These are phyloP conservation scores for Globisporangium megalacanthum DNA, from an alignment of 352 stramenopile genomes.

Conservation along the genomic window DNA sequence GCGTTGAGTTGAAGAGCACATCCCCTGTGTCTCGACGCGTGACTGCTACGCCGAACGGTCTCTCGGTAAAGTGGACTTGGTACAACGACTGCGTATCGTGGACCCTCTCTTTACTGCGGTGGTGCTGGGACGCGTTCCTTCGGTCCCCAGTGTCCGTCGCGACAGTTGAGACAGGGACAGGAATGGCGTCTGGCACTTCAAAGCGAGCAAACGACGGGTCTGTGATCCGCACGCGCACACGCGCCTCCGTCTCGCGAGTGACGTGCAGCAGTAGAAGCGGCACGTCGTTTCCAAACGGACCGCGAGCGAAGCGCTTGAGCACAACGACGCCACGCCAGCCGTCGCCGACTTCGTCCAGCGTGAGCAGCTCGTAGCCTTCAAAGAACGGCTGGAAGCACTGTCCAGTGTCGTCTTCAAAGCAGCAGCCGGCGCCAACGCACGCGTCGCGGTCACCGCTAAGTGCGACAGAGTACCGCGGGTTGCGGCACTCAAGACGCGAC, in stretches of 20 bases:
- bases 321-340: conserved; percentile 58
- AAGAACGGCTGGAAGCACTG: conserved; percentile 66
- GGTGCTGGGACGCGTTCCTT: not conserved
- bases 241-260: conserved; percentile 33
- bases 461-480: conserved; percentile 49
- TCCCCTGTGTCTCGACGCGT: conserved; percentile 46
- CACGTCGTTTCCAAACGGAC: conserved; percentile 79
- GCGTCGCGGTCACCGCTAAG: conserved; percentile 18
- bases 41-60: conserved; percentile 70
- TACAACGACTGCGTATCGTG: conserved; percentile 17
- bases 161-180: not conserved
- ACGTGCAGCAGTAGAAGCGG: conserved; percentile 59
- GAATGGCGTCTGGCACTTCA: conserved; percentile 52
- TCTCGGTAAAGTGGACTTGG: conserved; percentile 53
- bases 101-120: not conserved
- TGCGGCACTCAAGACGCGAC: conserved; percentile 64
- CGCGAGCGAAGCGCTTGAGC: conserved; percentile 31
- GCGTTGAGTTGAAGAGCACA: conserved; percentile 84
- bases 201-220: conserved; percentile 66
- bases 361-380: conserved; percentile 65
- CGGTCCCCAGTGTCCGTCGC: not conserved
- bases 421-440: conserved; percentile 63
- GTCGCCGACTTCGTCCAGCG: conserved; percentile 37
- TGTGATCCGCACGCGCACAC: conserved; percentile 75
- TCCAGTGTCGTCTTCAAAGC: conserved; percentile 40